These are phyloP conservation scores for Plasmopara viticola DNA, from an alignment of 352 stramenopile species.

Conservation along the genomic window DNA sequence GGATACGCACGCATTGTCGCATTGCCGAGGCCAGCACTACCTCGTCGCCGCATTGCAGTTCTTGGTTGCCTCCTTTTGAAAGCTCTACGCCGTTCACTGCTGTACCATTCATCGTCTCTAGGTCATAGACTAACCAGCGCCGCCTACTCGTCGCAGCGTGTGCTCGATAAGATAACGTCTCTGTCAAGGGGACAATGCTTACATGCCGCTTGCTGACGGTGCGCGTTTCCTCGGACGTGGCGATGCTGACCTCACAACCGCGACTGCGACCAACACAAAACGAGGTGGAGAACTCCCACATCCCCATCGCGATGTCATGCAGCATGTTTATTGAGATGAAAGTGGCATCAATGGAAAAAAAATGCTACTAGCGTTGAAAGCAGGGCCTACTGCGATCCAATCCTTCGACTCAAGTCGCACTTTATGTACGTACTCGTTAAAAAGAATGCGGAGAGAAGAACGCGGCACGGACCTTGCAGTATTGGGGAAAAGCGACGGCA, in stretches of 20 bases:
- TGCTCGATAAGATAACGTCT: conserved; percentile 9
- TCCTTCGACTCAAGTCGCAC: too few relatives aligned
- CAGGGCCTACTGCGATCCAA: too few relatives aligned
- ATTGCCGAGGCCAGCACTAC: conserved; percentile 64
- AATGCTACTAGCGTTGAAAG: too few relatives aligned
- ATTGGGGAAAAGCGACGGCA: background rate
- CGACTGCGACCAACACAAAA: conserved; percentile 74
- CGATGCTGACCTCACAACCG: conserved; percentile 60
- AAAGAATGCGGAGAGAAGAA: background rate
- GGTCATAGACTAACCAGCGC: conserved; percentile 73
- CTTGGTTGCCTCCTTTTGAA: conserved; percentile 37
- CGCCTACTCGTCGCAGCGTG: conserved; percentile 6
- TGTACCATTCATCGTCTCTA: conserved; percentile 78
- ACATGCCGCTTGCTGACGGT: conserved; percentile 74
- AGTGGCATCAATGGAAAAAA: too few relatives aligned
- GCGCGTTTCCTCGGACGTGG: conserved; percentile 61
- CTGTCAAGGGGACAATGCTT: conserved; percentile 44
- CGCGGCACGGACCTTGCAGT: background rate
- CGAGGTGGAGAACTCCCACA: conserved; percentile 42
- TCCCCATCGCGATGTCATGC: conserved; percentile 11
- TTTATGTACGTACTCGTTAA: too few relatives aligned
- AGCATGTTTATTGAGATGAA: conserved; percentile 18
- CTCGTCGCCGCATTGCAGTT: conserved; percentile 63
- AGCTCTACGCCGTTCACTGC: conserved; percentile 66
- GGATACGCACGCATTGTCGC: conserved; percentile 49